Evolutionary conservation across 2,329 filamentous ascomycete genomes (phyloP).

Genomic region (Ophiostoma tasmaniense): DNA sequence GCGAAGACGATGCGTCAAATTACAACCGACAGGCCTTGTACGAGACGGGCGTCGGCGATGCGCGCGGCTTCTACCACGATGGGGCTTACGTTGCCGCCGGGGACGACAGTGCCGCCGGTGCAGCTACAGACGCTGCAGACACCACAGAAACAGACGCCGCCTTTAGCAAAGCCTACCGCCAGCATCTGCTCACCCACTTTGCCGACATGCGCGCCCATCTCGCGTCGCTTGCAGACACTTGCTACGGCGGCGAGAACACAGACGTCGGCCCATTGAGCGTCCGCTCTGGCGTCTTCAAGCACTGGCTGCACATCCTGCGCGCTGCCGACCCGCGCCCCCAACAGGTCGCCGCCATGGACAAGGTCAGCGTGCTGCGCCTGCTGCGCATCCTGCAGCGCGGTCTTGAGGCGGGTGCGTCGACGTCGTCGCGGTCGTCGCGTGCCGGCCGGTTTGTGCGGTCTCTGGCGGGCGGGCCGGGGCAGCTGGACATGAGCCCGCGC

Average conservation of each 20-base stretch:
- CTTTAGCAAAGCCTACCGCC: constrained; percentile 59
- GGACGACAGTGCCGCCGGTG: constrained; percentile 23
- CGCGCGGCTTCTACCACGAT: constrained; percentile 62
- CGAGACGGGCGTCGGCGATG: constrained; percentile 41
- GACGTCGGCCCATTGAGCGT: constrained; percentile 47
- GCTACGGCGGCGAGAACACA: constrained; percentile 40
- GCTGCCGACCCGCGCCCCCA: constrained; percentile 48
- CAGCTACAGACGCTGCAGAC: constrained; percentile 9
- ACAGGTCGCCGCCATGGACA: constrained; percentile 57
- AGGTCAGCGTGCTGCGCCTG: constrained; percentile 56
- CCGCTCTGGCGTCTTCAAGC: constrained; percentile 39
- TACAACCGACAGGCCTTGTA: constrained; percentile 39
- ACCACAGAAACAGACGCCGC: constrained; percentile 16
- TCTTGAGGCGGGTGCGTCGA: constrained; percentile 43
- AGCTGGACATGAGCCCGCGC: constrained; percentile 51
- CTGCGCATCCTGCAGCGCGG: constrained; percentile 58
- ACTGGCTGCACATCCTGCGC: constrained; percentile 46
- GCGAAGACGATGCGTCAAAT: constrained; percentile 23
- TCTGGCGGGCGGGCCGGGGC: constrained; percentile 22
- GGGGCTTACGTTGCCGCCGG: constrained; percentile 64
- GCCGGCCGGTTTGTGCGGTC: constrained; percentile 14
- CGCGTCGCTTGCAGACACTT: constrained; percentile 28
- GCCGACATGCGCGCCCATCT: constrained; percentile 54
- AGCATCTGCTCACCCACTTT: constrained; percentile 55
- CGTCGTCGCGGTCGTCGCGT: constrained; percentile 19